Conservation (phyloP, 331 rosid species). For the Quercus lobata region DNA sequence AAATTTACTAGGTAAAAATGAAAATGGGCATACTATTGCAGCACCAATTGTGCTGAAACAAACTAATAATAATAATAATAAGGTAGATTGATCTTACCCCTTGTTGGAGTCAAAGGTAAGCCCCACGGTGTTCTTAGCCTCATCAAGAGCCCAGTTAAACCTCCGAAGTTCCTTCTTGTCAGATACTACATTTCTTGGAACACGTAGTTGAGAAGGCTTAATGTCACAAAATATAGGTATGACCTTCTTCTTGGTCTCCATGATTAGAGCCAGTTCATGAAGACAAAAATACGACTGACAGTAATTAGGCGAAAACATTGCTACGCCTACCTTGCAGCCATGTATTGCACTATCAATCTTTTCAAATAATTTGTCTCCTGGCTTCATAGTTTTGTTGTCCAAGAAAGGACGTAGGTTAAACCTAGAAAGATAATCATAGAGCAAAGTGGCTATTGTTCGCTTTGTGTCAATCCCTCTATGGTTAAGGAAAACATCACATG, state of each 20-base stretch:
- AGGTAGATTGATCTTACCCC: constrained; percentile 38
- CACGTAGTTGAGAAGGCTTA: constrained; percentile 60
- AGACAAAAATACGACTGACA: constrained; percentile 84
- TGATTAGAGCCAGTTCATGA: constrained; percentile 73
- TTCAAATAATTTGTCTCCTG: constrained; percentile 84
- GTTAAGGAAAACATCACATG: constrained; percentile 80
- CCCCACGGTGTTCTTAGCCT: constrained; percentile 66
- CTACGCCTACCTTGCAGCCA: constrained; percentile 66
- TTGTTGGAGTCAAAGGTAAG: constrained; percentile 60
- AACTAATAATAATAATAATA: background rate
- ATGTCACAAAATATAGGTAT: constrained; percentile 85
- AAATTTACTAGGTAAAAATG: too few relatives aligned
- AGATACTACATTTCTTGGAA: constrained; percentile 27
- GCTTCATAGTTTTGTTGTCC: constrained; percentile 80
- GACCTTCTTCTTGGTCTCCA: constrained; percentile 62
- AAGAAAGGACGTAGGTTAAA: constrained; percentile 51
- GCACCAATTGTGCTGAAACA: too few relatives aligned
- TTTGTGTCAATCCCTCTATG: constrained; percentile 81
- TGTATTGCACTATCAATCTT: constrained; percentile 59
- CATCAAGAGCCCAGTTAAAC: constrained; percentile 59
- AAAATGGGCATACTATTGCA: too few relatives aligned
- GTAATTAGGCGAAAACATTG: constrained; percentile 72
- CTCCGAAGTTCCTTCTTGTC: constrained; percentile 32
- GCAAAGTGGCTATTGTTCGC: constrained; percentile 53
- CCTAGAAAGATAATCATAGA: constrained; percentile 54